Evolutionary conservation across 2,329 filamentous ascomycete species (phyloP), one percentile per base, ranked within the genome.

Genomic region (Xylariaceae sp.): DNA sequence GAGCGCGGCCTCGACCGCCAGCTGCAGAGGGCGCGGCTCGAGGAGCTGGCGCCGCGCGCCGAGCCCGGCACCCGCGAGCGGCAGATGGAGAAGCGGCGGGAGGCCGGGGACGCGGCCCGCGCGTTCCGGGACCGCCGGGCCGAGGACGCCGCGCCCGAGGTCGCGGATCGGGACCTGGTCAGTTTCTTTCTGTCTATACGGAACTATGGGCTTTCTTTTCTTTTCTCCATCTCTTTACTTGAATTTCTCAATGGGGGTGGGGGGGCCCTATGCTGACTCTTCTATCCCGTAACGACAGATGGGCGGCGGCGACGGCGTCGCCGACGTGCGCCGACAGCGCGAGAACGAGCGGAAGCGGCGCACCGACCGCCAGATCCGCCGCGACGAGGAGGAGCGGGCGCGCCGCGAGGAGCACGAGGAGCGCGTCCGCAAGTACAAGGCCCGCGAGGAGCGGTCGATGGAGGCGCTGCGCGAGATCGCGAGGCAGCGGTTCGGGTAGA

Each of bases 371-470:
- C 87, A 95, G 67, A 63, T 92, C 12, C 63, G 86, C 38, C 72
- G 84, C 50, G 89, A 95, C 58, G 89, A 94, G 61, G 70, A 87
- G 37, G 62, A 83, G 40, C 64, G 87, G 51, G 86, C 86, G 9
- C 75, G 77, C 52, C 70, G 71, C 39, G 87, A 78, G 29, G 89
- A 95, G 67, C 70, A 88, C 46, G 86, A 94, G 54, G 83, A 88
- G 63, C 72, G 78, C 47, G 53, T 89, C 32, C 67, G 70, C 47
- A 77, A 73, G 44, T 80, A 85, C 58, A 70, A 75, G 50, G 74
- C 75, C 49, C 84, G 87, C 58, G 90, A 96, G 60, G 80, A 88
- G 43, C 77, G 77, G 52, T 94, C 87, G 1, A 86, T 95, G 68
- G 76, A 76, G 31, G 88, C 86, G 70, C 52, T 96, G 51, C 81